Evolutionary conservation across 352 stramenopile genomes (phyloP).

Genomic region (Phytopythium helicoides): DNA sequence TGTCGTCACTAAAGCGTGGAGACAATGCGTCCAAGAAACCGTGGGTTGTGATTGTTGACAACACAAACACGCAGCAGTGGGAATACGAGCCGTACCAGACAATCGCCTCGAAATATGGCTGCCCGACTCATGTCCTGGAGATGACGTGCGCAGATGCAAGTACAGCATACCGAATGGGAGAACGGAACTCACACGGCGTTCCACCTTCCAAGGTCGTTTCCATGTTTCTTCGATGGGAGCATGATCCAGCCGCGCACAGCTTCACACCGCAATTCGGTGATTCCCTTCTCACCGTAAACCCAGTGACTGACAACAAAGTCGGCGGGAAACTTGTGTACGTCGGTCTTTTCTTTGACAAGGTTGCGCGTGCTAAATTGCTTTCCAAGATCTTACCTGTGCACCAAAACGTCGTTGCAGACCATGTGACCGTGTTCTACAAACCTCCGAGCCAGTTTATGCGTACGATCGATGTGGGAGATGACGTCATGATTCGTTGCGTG

Average conservation of each 20-base stretch:
- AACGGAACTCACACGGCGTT: conserved; percentile 72
- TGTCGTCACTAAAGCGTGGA: conserved; percentile 4
- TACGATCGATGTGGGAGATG: conserved; percentile 37
- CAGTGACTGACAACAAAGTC: conserved; percentile 37
- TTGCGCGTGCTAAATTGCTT: conserved; percentile 32
- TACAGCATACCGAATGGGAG: conserved; percentile 49
- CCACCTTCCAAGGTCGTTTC: conserved; percentile 52
- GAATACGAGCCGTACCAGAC: conserved; percentile 61
- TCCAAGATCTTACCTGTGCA: conserved; percentile 22
- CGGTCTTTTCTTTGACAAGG: conserved; percentile 48
- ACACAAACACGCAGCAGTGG: conserved; percentile 69
- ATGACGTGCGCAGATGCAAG: conserved; percentile 46
- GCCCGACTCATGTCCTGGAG: conserved; percentile 41
- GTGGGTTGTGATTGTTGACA: conserved; percentile 65
- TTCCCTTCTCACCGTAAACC: conserved; percentile 39
- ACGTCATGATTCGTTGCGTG: conserved; percentile 26
- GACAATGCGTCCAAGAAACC: not conserved
- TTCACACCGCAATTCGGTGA: conserved; percentile 53
- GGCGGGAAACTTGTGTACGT: conserved; percentile 43
- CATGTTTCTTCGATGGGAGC: conserved; percentile 70
- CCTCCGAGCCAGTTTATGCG: conserved; percentile 53
- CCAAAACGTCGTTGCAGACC: conserved; percentile 44
- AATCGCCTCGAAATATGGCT: conserved; percentile 21
- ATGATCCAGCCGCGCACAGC: conserved; percentile 26
- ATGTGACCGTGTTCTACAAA: conserved; percentile 66